A percentile compares a stretch with the other conserved stretches of the same genome.
These are phyloP conservation scores for Macrolepiota albuminosa DNA, from an alignment of 768 basidiomycete genomes.

Conservation along the genomic window DNA sequence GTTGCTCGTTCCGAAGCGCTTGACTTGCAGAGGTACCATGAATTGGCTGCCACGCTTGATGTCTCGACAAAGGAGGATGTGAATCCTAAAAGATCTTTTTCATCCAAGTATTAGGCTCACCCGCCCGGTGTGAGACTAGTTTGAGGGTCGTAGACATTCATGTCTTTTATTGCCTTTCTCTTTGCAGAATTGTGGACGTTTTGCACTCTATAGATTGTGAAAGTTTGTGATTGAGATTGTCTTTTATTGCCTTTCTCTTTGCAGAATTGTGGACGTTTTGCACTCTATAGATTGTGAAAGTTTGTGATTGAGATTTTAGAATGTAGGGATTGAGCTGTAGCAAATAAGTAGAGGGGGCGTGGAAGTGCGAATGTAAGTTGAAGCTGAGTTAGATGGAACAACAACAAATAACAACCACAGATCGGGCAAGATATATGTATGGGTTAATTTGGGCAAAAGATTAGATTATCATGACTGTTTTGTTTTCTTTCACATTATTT, in stretches of 20 bases:
- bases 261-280: not conserved
- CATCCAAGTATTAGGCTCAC: conserved; percentile 19
- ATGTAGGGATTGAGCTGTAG: not conserved
- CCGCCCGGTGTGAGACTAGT: not conserved
- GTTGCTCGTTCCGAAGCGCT: conserved; percentile 71
- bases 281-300: not conserved
- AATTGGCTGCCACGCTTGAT: conserved; percentile 66
- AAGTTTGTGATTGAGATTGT: not conserved
- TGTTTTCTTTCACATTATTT: too few relatives aligned
- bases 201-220: not conserved
- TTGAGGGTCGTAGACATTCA: conserved; percentile 16
- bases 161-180: not conserved
- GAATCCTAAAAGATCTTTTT: conserved; percentile 29
- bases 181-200: not conserved
- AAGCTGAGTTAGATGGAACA: too few relatives aligned
- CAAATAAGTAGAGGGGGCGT: too few relatives aligned
- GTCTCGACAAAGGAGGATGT: conserved; percentile 54
- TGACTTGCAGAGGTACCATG: conserved; percentile 73
- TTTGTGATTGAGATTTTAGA: conserved; percentile 2
- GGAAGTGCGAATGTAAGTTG: too few relatives aligned
- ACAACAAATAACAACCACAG: too few relatives aligned
- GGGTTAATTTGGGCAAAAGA: too few relatives aligned
- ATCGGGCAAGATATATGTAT: too few relatives aligned
- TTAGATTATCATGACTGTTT: too few relatives aligned
- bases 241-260: not conserved